A percentile compares a stretch with the other conserved stretches of the same genome.
Conservation (phyloP, 768 basidiomycete genomes). For the Lactifluus echinatus region DNA sequence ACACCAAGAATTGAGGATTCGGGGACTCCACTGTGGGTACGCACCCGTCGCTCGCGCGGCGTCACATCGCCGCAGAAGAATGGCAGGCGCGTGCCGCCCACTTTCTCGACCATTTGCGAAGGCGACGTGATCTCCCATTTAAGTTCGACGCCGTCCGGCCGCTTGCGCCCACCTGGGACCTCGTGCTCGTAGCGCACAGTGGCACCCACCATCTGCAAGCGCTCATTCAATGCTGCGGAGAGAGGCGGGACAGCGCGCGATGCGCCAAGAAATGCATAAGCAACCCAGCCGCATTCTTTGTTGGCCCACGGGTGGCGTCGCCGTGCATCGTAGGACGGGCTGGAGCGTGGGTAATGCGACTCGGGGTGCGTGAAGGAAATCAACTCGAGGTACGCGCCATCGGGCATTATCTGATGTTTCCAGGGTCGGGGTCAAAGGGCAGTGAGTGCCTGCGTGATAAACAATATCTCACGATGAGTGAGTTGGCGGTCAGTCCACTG, state of each 20-base stretch:
- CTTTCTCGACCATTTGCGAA: constrained; percentile 19
- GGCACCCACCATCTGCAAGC: constrained; percentile 30
- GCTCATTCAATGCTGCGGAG: constrained; percentile 46
- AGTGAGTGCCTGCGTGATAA: neutral
- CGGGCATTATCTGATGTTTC: constrained; percentile 39
- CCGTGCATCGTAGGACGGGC: constrained; percentile 37
- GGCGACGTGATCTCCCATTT: constrained; percentile 51
- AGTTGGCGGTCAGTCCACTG: constrained; percentile 54
- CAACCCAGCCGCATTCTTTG: constrained; percentile 56
- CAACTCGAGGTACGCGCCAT: constrained; percentile 60
- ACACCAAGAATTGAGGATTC: neutral
- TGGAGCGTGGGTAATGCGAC: constrained; percentile 43
- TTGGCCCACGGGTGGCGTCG: constrained; percentile 45
- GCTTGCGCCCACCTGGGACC: constrained; percentile 43
- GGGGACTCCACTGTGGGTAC: neutral
- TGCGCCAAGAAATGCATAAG: constrained; percentile 55
- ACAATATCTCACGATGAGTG: constrained; percentile 42
- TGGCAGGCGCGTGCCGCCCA: constrained; percentile 34
- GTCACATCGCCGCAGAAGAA: constrained; percentile 75
- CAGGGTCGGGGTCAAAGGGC: neutral
- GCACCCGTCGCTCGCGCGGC: constrained; percentile 47
- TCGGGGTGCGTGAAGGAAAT: constrained; percentile 53
- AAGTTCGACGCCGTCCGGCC: constrained; percentile 46
- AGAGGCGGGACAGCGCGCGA: constrained; percentile 31
- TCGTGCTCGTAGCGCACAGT: constrained; percentile 39